Conservation (phyloP, 257 asterid species). For the Solanum pinnatisectum region DNA sequence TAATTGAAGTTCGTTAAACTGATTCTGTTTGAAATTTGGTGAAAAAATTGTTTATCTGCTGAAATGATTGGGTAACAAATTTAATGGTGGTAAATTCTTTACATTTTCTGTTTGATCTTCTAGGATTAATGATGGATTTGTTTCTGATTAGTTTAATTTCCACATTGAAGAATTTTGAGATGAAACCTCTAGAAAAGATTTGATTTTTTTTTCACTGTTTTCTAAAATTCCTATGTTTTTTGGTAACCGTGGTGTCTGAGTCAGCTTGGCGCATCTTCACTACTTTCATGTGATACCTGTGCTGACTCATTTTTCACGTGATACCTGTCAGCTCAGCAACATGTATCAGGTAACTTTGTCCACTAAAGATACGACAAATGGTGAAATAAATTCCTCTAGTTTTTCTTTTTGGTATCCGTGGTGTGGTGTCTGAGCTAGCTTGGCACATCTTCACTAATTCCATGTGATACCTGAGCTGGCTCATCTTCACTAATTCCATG, state of each 20-base stretch:
- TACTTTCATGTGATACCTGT: not conserved
- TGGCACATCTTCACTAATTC: not conserved
- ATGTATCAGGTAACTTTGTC: fast-evolving
- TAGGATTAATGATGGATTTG: not conserved
- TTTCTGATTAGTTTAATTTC: not conserved
- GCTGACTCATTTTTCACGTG: not conserved
- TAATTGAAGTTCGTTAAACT: not conserved
- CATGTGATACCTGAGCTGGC: too few species aligned
- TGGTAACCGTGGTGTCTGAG: not conserved
- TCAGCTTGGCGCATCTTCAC: not conserved
- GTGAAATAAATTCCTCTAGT: not conserved
- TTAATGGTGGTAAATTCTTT: not conserved
- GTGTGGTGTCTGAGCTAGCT: not conserved
- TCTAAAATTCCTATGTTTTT: not conserved
- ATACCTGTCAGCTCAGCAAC: not conserved
- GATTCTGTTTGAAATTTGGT: not conserved
- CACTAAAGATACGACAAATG: not conserved
- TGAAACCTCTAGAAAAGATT: not conserved
- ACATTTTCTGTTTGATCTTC: not conserved
- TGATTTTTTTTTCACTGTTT: not conserved
- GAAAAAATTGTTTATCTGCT: not conserved
- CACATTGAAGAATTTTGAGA: not conserved
- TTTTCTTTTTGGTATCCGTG: not conserved
- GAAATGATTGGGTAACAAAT: not conserved
- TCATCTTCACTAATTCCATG: not conserved